Evolutionary conservation across 495 filamentous ascomycete species (phyloP), one percentile per base, ranked within the genome.

Genomic region (Aspergillus sclerotiicarbonarius): DNA sequence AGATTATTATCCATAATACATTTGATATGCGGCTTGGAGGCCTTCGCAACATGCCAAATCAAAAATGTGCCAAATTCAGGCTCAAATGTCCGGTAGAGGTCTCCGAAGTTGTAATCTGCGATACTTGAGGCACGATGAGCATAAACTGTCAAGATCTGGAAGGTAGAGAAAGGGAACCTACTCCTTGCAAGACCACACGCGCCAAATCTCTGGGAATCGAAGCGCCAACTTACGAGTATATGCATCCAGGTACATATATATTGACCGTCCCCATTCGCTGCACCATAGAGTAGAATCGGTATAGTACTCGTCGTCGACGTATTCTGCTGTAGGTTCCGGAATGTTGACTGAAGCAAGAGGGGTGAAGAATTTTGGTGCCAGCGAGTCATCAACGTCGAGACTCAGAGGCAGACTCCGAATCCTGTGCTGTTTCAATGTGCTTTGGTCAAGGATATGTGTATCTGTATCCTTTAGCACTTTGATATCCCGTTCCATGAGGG

Each of bases 121-220:
- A 59, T 51, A 6, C 49, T 59, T 41, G 18, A 32, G 56, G 77
- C 77, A 20, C 15, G 43, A 19, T 56, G 53, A 56, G 53, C 47
- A 47, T 18, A 12, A 21, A 30, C 19, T 35, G 47, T 10, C 45
- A 16, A 8, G 25, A 56, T 47, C n/a, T 16, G 9, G 19, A 30
- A 1, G 41, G 39, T 47, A 56, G 53, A 10, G 33, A 39, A 32
- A 29, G 41, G 41, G 43, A 18, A 37, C 41, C 37, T 47, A 56
- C 53, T 47, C 29, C 16, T 47, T 8, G 18, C 41, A 32, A 12
- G 41, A 33, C 53, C 53, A 56, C 43, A 19, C 47, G 32, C n/a
- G 53, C 47, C 13, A 30, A n/a, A 56, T n/a, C 25, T 47, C 53
- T 47, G 53, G 53, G n/a, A 47, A 56, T 3, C 48, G 21, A 8